Percentiles rank a stretch among this genome's conserved stretches.
Evolutionary conservation across 306 rosid species (phyloP).

Genomic region (Cicer bijugum): DNA sequence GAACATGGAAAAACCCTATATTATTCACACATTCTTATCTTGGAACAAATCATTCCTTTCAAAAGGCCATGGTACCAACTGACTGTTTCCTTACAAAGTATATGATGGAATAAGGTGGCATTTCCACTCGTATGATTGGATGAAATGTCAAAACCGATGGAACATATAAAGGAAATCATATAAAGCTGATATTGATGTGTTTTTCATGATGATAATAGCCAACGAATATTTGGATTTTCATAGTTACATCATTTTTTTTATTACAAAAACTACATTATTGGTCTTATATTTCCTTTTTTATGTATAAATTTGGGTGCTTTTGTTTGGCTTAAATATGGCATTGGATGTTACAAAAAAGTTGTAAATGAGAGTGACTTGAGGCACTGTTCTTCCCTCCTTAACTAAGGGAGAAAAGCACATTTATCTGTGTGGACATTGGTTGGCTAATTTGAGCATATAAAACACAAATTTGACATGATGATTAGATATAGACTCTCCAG

Average conservation of each 20-base stretch:
- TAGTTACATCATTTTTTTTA: not conserved
- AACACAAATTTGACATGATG: conserved; percentile 1
- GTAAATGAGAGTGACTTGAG: not conserved
- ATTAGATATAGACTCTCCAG: not conserved
- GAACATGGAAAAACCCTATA: too few species aligned
- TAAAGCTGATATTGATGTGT: not conserved
- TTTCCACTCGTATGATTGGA: conserved; percentile 4
- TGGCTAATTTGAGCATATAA: conserved; percentile 5
- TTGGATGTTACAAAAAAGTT: not conserved
- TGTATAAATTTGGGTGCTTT: not conserved
- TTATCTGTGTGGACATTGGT: not conserved
- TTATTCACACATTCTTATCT: too few species aligned
- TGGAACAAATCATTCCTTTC: too few species aligned
- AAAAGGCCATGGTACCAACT: not conserved
- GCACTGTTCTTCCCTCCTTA: not conserved
- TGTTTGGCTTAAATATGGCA: not conserved
- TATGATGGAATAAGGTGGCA: not conserved
- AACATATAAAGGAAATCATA: not conserved
- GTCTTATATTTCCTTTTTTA: not conserved
- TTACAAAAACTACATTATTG: not conserved
- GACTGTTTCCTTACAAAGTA: not conserved
- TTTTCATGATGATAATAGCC: not conserved
- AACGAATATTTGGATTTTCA: not conserved
- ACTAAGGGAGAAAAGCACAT: not conserved
- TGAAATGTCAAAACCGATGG: not conserved